A percentile compares a stretch with the other conserved stretches of the same genome.
Conservation (phyloP, 208 protist genomes). For the Endotrypanum monterogeii region DNA sequence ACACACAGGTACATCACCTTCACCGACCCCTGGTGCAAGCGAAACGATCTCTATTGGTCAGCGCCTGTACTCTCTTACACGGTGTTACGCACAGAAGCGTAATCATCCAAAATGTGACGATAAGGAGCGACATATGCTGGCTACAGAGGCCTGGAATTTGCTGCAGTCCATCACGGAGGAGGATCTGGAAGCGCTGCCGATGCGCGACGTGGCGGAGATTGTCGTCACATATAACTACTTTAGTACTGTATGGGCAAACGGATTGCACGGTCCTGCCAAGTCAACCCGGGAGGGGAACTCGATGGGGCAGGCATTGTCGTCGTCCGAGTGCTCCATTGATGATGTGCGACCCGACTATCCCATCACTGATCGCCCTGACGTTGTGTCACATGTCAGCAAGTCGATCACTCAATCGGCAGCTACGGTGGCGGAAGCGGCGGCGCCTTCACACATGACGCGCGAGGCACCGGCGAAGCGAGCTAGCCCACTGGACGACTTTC, state of each 20-base stretch:
- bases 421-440: too few species aligned
- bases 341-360: conserved; percentile 13
- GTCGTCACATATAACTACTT: conserved; percentile 70
- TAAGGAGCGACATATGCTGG: conserved; percentile 17
- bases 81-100: conserved; percentile 9
- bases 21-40: neutral
- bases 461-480: conserved; percentile 38
- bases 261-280: conserved; percentile 51
- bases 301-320: neutral
- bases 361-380: conserved; percentile 12
- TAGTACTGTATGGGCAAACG: conserved; percentile 51
- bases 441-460: neutral
- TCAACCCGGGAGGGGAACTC: neutral
- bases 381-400: neutral
- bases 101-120: neutral
- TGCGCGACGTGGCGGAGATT: conserved; percentile 51
- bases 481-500: conserved; percentile 56
- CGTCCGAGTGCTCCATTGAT: neutral
- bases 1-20: neutral
- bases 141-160: conserved; percentile 55
- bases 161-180: conserved; percentile 45
- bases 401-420: neutral
- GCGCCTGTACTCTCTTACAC: conserved; percentile 28
- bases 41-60: conserved; percentile 5
- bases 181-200: conserved; percentile 35